Evolutionary conservation across 2,329 filamentous ascomycete species (phyloP).

Genomic region (Amauroascus verrucosus): DNA sequence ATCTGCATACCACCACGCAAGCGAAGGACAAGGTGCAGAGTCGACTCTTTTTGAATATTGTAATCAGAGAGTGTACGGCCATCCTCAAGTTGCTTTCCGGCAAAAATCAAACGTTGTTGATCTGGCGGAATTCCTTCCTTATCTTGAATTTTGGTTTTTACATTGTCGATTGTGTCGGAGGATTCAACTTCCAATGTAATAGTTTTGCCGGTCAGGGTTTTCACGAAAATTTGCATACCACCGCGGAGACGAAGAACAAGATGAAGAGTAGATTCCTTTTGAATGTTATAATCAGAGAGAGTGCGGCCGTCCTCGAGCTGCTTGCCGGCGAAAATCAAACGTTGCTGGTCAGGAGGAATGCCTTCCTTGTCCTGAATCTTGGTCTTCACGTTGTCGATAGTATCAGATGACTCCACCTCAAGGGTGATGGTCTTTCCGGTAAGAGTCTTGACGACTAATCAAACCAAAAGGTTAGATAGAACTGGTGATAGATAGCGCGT

Average conservation of each 20-base stretch:
- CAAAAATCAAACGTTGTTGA: slow-evolving; percentile 92
- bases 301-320: slow-evolving; percentile 49
- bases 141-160: slow-evolving; percentile 94
- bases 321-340: slow-evolving; percentile 49
- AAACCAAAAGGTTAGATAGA: no score
- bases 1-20: slow-evolving; percentile 68
- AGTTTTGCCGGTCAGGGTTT: slow-evolving; percentile 53
- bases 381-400: slow-evolving; percentile 47
- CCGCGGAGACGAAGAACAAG: slow-evolving; percentile 63
- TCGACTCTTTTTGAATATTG: slow-evolving; percentile 92
- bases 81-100: slow-evolving; percentile 92
- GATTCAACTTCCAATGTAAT: slow-evolving; percentile 58
- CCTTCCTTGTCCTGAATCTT: slow-evolving; percentile 53
- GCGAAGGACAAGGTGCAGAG: slow-evolving; percentile 74
- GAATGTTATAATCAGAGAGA: slow-evolving; percentile 47
- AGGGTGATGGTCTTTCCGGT: slow-evolving; percentile 50
- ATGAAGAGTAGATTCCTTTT: slow-evolving; percentile 59
- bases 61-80: slow-evolving; percentile 84
- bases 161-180: slow-evolving; percentile 87
- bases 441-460: slow-evolving; percentile 68
- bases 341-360: slow-evolving; percentile 50
- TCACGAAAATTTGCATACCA: slow-evolving; percentile 55
- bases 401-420: slow-evolving; percentile 42
- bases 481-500: no score
- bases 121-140: slow-evolving; percentile 96